Evolutionary conservation across 1,284 basidiomycete genomes (phyloP).

Genomic region (Puccinia horiana): DNA sequence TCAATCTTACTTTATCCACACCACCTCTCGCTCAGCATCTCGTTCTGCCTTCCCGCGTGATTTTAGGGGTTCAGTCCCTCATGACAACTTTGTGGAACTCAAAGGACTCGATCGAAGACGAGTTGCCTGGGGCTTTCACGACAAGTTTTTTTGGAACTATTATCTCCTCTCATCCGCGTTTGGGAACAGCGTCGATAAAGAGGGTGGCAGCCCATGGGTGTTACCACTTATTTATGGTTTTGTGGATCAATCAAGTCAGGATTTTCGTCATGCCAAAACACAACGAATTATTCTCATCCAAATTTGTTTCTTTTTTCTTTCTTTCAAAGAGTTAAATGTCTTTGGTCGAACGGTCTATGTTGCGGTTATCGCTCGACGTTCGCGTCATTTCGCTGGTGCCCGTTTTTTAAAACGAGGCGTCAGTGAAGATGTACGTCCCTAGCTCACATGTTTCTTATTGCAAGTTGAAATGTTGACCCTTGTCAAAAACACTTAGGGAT

Average conservation of each 20-base stretch:
- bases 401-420: conserved; percentile 93
- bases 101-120: conserved; percentile 35
- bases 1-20: conserved; percentile 82
- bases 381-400: conserved; percentile 92
- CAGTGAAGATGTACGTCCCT: conserved; percentile 72
- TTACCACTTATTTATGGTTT: conserved; percentile 91
- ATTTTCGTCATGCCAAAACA: conserved; percentile 51
- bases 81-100: background rate
- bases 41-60: conserved; percentile 45
- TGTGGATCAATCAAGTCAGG: conserved; percentile 93
- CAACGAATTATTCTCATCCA: background rate
- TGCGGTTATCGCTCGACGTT: conserved; percentile 88
- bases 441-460: background rate
- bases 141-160: conserved; percentile 95
- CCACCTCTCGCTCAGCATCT: conserved; percentile 55
- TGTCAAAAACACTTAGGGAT: conserved; percentile 67
- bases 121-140: conserved; percentile 68
- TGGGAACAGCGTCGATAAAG: conserved; percentile 58
- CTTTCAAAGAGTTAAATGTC: conserved; percentile 75
- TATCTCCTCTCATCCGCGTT: conserved; percentile 74
- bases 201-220: conserved; percentile 75
- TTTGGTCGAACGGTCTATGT: conserved; percentile 87
- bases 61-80: conserved; percentile 51
- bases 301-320: background rate
- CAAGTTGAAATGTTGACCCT: background rate